Base-by-base conservation (phyloP, 2,329 filamentous ascomycete genomes). In the Penicillium expansum region DNA sequence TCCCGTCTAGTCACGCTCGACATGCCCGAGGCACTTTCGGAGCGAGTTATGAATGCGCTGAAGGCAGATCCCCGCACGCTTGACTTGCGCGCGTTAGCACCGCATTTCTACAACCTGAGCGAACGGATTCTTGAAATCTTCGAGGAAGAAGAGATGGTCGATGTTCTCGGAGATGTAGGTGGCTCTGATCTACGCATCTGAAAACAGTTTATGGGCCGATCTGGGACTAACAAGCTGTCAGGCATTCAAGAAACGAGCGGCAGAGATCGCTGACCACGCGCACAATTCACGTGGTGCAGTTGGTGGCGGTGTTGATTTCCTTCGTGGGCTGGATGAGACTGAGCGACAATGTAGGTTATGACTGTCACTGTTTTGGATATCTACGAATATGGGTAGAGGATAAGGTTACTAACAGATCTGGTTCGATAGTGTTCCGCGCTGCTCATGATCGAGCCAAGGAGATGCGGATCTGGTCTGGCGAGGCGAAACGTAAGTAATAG, bases 41-140 rank as follows among this genome's bases (percentile, higher is more conserved):
- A 86, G 59, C 86, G 90, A 44, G 92, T 97, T 41, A 79, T 95
- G 69, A 92, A 95, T 65, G 94, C 94, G 0, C 80, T 99, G 37
- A 94, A 93, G 70, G 94, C 94, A 32, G 92, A 97, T 70, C 88
- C 94, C 0, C 87, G 89, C 53, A 88, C 89, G 11, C 91, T 99
- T 1, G 87, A 96, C 55, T 74, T 99, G 41, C 86, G 93, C 48
- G 86, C 90, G 54, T 85, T 94, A 72, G 90, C 90, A 59, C 86
- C 88, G 35, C 89, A 96, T 74, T 96, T 96, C 67, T 97, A 96
- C 77, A 87, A 85, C 24, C 82, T 97, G 4, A 91, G 90, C 4
- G 88, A 90, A 43, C 84, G 91, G 50, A 92, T 97, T 75, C 80
- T 97, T 59, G 92, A 97, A 57, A 76, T 99, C 0, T 96, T 96